Evolutionary conservation across 345 rosid species (phyloP).

Genomic region (Syzygium oleosum): DNA sequence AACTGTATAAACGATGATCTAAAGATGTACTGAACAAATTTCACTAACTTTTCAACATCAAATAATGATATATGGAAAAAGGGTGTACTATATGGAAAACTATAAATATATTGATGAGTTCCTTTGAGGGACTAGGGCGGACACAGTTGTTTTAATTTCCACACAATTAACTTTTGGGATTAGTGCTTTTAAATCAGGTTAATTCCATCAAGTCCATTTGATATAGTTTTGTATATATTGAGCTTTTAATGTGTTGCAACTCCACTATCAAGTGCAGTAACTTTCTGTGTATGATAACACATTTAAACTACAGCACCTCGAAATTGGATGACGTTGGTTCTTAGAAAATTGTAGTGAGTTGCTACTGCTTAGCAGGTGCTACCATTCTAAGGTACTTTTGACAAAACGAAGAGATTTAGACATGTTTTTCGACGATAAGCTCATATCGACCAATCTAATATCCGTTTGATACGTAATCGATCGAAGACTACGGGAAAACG

Average conservation of each 20-base stretch:
- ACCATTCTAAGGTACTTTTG: neutral
- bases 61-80: neutral
- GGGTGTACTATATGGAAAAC: neutral
- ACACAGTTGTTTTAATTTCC: neutral
- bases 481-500: neutral
- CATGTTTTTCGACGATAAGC: neutral
- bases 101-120: neutral
- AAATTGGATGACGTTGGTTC: neutral
- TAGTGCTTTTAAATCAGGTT: neutral
- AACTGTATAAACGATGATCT: neutral
- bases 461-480: neutral
- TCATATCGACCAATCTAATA: neutral
- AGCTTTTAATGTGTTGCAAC: neutral
- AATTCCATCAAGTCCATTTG: neutral
- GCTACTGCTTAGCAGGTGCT: neutral
- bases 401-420: neutral
- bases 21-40: neutral
- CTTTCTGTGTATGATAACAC: neutral
- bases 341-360: neutral
- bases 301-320: neutral
- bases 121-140: neutral
- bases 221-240: neutral
- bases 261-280: neutral
- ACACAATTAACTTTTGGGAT: neutral
- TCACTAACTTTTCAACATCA: neutral